Evolutionary conservation across 2,329 filamentous ascomycete genomes (phyloP).

Genomic region (Grosmannia clavigera): DNA sequence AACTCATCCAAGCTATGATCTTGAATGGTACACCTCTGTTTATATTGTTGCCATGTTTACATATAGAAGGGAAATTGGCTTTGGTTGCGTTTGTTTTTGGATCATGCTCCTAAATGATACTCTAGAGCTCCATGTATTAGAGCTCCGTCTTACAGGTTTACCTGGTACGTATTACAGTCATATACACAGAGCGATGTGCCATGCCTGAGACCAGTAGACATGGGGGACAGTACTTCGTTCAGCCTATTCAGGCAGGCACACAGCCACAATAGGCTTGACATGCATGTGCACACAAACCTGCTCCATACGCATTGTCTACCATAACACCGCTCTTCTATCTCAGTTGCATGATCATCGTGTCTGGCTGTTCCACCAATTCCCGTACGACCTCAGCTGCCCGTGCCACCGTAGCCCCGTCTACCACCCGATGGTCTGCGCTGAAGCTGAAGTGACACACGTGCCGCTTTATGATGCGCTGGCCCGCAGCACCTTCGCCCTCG

Average conservation of each 20-base stretch:
- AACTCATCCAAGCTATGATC: neutral
- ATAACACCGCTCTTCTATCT: conserved; percentile 29
- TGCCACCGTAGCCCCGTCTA: conserved; percentile 92
- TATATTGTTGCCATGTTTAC: neutral
- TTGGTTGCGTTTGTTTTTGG: neutral
- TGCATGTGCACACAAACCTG: neutral
- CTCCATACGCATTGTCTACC: neutral
- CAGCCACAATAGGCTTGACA: too few relatives aligned
- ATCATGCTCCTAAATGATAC: neutral
- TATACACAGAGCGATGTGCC: too few relatives aligned
- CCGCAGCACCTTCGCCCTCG: conserved; percentile 41
- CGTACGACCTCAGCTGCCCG: conserved; percentile 75
- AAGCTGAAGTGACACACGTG: conserved; percentile 87
- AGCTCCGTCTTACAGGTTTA: neutral
- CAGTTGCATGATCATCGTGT: conserved; percentile 74
- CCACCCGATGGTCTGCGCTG: conserved; percentile 88
- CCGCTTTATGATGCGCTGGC: conserved; percentile 57
- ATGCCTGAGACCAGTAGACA: too few relatives aligned
- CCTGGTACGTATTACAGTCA: too few relatives aligned
- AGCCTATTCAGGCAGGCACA: neutral
- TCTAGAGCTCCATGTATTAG: neutral
- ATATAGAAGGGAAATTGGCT: neutral
- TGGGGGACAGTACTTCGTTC: neutral
- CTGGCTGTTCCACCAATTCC: conserved; percentile 69
- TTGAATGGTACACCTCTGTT: neutral